Evolutionary conservation across 1,139 yeast species (phyloP).

Genomic region (Blastobotrys malaysiensis): DNA sequence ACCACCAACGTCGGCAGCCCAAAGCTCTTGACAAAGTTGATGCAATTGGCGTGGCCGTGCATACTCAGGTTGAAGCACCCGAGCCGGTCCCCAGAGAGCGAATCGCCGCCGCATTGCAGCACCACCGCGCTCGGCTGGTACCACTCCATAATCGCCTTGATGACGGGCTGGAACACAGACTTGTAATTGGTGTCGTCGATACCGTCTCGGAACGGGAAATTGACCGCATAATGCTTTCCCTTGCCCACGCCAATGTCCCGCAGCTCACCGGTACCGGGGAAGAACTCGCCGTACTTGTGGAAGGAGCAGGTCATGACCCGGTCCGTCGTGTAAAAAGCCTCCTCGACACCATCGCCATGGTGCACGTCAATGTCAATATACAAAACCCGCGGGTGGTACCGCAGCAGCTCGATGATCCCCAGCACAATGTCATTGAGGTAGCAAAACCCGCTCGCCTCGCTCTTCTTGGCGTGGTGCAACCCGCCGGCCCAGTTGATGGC

Average conservation of each 20-base stretch:
- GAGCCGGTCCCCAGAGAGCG: constrained; percentile 82
- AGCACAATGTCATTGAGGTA: constrained; percentile 85
- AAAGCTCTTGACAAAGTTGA: constrained; percentile 78
- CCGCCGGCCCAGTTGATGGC: constrained; percentile 98
- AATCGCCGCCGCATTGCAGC: constrained; percentile 82
- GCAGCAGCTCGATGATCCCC: constrained; percentile 80
- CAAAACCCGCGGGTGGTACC: constrained; percentile 92
- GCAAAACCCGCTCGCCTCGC: constrained; percentile 95
- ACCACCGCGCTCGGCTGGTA: constrained; percentile 92
- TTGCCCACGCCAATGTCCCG: constrained; percentile 86
- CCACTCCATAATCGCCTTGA: constrained; percentile 80
- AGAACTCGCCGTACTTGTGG: constrained; percentile 94
- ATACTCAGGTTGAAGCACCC: constrained; percentile 91
- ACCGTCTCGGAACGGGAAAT: constrained; percentile 88
- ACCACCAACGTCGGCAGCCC: constrained; percentile 85
- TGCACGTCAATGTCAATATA: constrained; percentile 95
- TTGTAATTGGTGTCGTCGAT: constrained; percentile 86
- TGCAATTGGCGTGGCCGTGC: constrained; percentile 94
- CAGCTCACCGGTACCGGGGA: constrained; percentile 93
- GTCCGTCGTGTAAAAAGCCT: constrained; percentile 93
- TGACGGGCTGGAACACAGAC: constrained; percentile 81
- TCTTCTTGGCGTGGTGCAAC: constrained; percentile 91
- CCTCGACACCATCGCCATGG: constrained; percentile 98
- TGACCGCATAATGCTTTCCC: constrained; percentile 81
- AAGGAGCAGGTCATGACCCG: constrained; percentile 97